These are phyloP conservation scores for Gastrolobium bilobum DNA, from an alignment of 306 rosid species.

Conservation along the genomic window DNA sequence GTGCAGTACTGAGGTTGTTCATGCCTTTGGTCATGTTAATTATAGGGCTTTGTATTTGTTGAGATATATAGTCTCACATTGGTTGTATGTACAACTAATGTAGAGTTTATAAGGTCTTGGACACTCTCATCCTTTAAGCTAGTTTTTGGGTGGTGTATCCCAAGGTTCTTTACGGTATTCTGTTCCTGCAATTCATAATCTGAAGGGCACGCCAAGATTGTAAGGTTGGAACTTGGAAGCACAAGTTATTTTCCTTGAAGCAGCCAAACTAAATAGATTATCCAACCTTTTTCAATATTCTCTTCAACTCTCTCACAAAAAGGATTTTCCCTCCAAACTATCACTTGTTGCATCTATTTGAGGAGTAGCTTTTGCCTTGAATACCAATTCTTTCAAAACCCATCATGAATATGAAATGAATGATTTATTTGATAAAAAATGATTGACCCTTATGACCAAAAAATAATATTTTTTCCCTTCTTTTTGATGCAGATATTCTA, in stretches of 20 bases:
- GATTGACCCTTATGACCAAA: neutral
- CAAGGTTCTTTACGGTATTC: too few relatives aligned
- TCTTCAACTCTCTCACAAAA: neutral
- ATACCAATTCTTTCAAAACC: neutral
- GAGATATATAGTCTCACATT: too few relatives aligned
- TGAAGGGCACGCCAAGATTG: conserved; percentile 56
- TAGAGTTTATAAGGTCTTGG: too few relatives aligned
- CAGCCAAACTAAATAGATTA: neutral
- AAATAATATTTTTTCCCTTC: neutral
- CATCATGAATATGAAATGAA: neutral
- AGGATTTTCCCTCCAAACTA: too few relatives aligned
- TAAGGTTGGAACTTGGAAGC: conserved; percentile 54
- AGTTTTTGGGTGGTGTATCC: too few relatives aligned
- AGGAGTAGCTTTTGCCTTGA: neutral
- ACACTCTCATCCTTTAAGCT: too few relatives aligned
- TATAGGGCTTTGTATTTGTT: conserved; percentile 50
- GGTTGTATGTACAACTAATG: too few relatives aligned
- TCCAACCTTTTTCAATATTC: conserved; percentile 6
- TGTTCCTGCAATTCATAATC: conserved; percentile 53
- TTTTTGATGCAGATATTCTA: neutral
- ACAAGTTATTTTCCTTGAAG: conserved; percentile 43
- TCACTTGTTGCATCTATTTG: too few relatives aligned
- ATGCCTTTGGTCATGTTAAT: conserved; percentile 51
- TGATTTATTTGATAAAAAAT: neutral
- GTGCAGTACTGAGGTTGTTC: conserved; percentile 54